Base-by-base conservation (phyloP, 2,329 filamentous ascomycete species). In the Helotiales sp. region DNA sequence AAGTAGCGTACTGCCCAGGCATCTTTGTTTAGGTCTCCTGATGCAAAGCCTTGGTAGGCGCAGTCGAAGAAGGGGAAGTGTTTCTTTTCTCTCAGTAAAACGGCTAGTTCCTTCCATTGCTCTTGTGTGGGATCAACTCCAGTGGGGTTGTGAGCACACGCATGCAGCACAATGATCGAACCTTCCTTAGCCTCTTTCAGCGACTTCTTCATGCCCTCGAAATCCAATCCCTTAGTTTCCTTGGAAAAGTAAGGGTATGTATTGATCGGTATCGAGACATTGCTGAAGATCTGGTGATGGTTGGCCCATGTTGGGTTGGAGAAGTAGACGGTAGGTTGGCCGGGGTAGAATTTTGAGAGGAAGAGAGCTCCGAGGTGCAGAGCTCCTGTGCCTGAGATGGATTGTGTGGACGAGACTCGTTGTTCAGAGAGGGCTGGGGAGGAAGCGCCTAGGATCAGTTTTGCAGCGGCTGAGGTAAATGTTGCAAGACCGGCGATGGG, bases 51-150 rank as follows among this genome's bases (percentile, higher is more conserved):
- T 77, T 98, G 95, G 80, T 99, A 99, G 56, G 95, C 95, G 64
- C 86, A 91, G 80, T 99, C 95, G 77, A 99, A 98, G 84, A 99
- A 98, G 69, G 95, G 93, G 79, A 99, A 96, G 75, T 96, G 93
- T 63, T 84, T 84, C 77, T 89, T 91, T 69, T 84, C 75, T 68
- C 83, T 84, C 75, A 98, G 86, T 44, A 96, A 75, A 42, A 81
- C 75, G 52, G 93, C 92, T 61, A 99, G 86, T 77, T 96, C 84
- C 74, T 89, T 91, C 95, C 95, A 99, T 78, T 99, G 95, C 54
- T 93, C 91, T 66, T 89, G 81, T 19, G 93, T 96, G 7, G 93
- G 93, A 76, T 99, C 95, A 63, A 99, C 93, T 58, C 95, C 95
- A 1, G 95, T 99, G 33, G 95, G 95, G 80, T 99, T 99, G 81